phyloP scores from a whole-genome alignment of 371 early-diverging fungal genomes.

The Encephalitozoon intestinalis region DNA sequence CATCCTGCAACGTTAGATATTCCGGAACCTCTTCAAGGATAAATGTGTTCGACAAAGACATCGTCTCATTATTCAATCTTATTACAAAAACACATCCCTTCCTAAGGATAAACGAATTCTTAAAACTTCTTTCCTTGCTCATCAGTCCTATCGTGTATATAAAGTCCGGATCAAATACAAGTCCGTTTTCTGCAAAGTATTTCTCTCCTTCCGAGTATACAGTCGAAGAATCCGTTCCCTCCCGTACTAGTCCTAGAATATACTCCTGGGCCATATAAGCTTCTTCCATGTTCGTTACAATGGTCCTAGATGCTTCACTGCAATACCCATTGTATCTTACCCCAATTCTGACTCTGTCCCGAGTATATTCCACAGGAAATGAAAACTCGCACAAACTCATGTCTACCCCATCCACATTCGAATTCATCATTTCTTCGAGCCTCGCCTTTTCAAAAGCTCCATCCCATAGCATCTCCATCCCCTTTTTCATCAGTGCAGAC shows the following conservation, averaged over 20 bases:
- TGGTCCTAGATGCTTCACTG: constrained; percentile 53
- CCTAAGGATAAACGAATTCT: constrained; percentile 29
- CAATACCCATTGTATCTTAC: constrained; percentile 59
- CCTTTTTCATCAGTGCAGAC: constrained; percentile 25
- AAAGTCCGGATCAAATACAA: constrained; percentile 2
- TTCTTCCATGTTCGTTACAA: constrained; percentile 45
- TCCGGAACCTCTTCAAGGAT: constrained; percentile 15
- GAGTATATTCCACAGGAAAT: constrained; percentile 23
- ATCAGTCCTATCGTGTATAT: constrained; percentile 45
- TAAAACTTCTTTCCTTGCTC: constrained; percentile 36
- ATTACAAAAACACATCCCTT: constrained; percentile 37
- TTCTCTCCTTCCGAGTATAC: constrained; percentile 6
- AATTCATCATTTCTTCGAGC: constrained; percentile 28
- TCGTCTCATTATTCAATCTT: neutral
- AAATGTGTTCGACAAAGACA: constrained; percentile 46
- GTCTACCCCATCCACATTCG: constrained; percentile 36
- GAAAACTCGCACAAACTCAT: constrained; percentile 26
- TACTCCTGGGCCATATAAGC: constrained; percentile 43
- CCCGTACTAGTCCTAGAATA: constrained; percentile 11
- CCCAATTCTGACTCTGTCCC: constrained; percentile 43
- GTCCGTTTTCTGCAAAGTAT: constrained; percentile 18
- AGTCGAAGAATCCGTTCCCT: constrained; percentile 9
- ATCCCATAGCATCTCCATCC: constrained; percentile 40
- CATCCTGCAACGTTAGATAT: constrained; percentile 30
- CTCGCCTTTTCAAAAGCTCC: constrained; percentile 16